phyloP scores from a whole-genome alignment of 352 stramenopile genomes.

The Pilasporangium apinafurcum region DNA sequence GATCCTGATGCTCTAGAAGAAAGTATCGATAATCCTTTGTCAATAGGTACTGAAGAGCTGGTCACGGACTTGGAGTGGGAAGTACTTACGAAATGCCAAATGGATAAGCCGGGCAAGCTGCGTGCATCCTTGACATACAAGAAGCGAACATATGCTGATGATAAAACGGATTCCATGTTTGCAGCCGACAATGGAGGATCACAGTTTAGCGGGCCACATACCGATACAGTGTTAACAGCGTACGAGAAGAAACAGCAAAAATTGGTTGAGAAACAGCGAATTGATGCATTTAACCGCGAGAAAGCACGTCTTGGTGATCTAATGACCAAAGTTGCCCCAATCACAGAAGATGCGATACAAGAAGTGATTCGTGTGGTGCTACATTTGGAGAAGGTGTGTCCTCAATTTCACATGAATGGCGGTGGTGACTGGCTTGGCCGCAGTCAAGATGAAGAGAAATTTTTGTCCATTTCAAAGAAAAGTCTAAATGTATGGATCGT shows the following conservation, averaged over 20 bases:
- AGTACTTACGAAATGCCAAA: slow-evolving; percentile 36
- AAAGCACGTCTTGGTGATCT: slow-evolving; percentile 48
- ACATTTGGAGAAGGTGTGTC: slow-evolving; percentile 33
- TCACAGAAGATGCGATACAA: slow-evolving; percentile 13
- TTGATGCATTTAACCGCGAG: slow-evolving; percentile 44
- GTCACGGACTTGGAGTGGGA: slow-evolving; percentile 79
- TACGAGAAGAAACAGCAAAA: slow-evolving; percentile 46
- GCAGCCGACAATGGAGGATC: slow-evolving; percentile 4
- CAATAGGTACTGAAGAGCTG: slow-evolving; percentile 27
- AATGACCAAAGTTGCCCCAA: slow-evolving; percentile 24
- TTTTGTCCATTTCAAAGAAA: slow-evolving; percentile 4
- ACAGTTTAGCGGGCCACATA: neutral
- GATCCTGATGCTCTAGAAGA: slow-evolving; percentile 39
- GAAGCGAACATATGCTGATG: slow-evolving; percentile 38
- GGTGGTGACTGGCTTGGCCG: slow-evolving; percentile 21
- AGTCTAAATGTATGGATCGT: slow-evolving; percentile 92
- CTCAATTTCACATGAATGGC: slow-evolving; percentile 76
- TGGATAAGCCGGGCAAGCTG: slow-evolving; percentile 38
- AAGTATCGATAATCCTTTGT: slow-evolving; percentile 36
- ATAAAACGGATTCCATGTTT: slow-evolving; percentile 20
- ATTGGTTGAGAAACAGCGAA: slow-evolving; percentile 21
- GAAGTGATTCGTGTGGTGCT: slow-evolving; percentile 23
- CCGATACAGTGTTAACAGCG: slow-evolving; percentile 40
- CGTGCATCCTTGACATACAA: slow-evolving; percentile 48
- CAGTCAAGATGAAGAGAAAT: neutral